Base-by-base conservation (phyloP, 2,329 filamentous ascomycete species). In the Pseudocercospora musae region DNA sequence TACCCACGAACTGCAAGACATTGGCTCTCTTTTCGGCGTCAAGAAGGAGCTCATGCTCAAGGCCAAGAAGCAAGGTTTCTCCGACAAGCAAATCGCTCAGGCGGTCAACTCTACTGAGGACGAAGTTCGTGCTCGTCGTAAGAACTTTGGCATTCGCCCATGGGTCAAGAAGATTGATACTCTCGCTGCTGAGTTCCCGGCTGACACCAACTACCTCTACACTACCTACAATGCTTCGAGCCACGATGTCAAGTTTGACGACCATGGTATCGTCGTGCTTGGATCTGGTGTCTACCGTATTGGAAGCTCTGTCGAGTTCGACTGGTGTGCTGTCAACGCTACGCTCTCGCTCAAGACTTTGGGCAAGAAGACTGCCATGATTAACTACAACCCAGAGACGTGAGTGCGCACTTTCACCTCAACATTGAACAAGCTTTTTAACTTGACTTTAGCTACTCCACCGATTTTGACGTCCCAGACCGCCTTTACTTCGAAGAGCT, bases 141-240 rank as follows among this genome's bases (percentile, higher is more conserved):
- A 90, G 81, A 85, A 87, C 77, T 95, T 97, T 76, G 91, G 90
- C 64, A 94, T 99, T 78, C 89, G 85, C 65, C 95, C 95, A 6
- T 99, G 91, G 85, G 95, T 99, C 62, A 99, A 98, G 88, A 96
- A 89, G 83, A 98, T 99, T 71, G 95, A 99, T 74, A 99, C 95
- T 20, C 85, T 99, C 64, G 95, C 95, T 70, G 95, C 95, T 46
- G 95, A 99, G 78, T 97, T 97, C 82, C 93, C 93, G 31, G 93
- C 92, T 46, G 85, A 95, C 69, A 96, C 93, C 63, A 96, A 97
- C 84, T 97, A 96, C 79, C 85, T 96, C 25, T 96, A 97, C 81
- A 98, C 94, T 2, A 98, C 95, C 29, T 99, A 99, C 83, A 98
- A 99, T 75, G 95, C 93, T 61, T 90, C 90, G 15, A 89, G 90